Base-by-base conservation (phyloP, 2,329 filamentous ascomycete species). In the Cladosporium sp. region DNA sequence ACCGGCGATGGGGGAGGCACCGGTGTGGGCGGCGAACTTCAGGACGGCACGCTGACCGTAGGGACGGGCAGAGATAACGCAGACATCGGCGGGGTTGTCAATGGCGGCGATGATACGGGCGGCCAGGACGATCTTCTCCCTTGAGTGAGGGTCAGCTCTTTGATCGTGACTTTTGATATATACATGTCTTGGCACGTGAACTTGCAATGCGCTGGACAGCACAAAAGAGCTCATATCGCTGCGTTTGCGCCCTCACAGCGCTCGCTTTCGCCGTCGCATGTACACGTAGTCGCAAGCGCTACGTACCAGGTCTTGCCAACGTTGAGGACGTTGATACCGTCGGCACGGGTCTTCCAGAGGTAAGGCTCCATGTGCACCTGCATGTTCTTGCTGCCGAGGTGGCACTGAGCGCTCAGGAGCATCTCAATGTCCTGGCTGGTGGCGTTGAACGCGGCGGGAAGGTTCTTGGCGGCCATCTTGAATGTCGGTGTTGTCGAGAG, bases 351-450 rank as follows among this genome's bases (percentile, higher is more conserved):
- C 89, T 99, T 99, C 93, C 93, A 99, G 75, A 99, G 88, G 85
- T 99, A 99, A 70, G 91, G 90, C 82, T 96, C 91, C 91, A 97
- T 97, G 85, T 97, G 92, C 77, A 95, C 90, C 86, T 97, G 94
- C 73, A 99, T 80, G 87, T 99, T 99, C 90, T 97, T 97, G 81
- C 88, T 91, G 74, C 94, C 94, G 72, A 97, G 86, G 82, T 99
- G 95, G 81, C 83, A 86, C 83, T 97, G 92, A 74, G 95, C 92
- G 75, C 92, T 89, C 73, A 99, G 89, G 76, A 99, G 91, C 90
- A 92, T 94, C 90, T 99, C 94, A 82, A 99, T 95, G 84, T 99
- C 94, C 83, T 95, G 87, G 76, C 87, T 88, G 74, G 94, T 97
- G 75, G 94, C 90, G 85, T 96, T 94, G 88, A 99, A 96, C 75